Evolutionary conservation across 306 rosid species (phyloP), one percentile per base, ranked within the genome.

Genomic region (Spatholobus suberectus): DNA sequence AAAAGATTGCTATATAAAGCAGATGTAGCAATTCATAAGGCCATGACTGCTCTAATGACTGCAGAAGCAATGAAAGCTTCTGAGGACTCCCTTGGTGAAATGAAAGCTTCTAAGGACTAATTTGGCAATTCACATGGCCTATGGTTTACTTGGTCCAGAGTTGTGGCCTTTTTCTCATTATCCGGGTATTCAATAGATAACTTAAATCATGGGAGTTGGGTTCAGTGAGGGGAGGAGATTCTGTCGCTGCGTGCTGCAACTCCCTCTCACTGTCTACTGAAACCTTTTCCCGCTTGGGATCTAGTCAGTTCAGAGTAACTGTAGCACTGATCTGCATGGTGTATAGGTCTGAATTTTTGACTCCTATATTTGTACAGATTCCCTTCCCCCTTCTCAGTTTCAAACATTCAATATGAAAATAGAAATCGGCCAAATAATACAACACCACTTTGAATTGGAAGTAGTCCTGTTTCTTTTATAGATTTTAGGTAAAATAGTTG

Each of bases 21-120:
- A 43, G 99, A 96, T 78, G 71, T 90, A 18, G 97, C 97, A 29
- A 91, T 92, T 80, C 98, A 96, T 87, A 92, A 82, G 89, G 97
- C 99, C 44, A 90, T 88, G 85, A 89, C 70, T 86, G 95, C 97
- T 78, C 92, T 96, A 74, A 92, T 91, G 98, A 91, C 89, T 61
- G 98, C 98, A 15, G 99, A 96, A 86, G 97, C 97, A 26, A 91
- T 87, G 76, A 90, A 91, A 68, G 91, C 91, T 59, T 82, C 88
- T 0, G 88, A 87, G 72, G 87, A 87, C 76, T 84, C 87, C 0
- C 81, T 70, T 32, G 86, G 84, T 21, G 89, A 86, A 62, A 32
- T 32, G 12, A 15, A 62, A 29, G 41, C 41, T 65, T 35, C 26
- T 8, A 46, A 65, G 46, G 21, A 62, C 70, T 65, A 65, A 35